These are phyloP conservation scores for Lepraria neglecta DNA, from an alignment of 495 filamentous ascomycete genomes.

Conservation along the genomic window DNA sequence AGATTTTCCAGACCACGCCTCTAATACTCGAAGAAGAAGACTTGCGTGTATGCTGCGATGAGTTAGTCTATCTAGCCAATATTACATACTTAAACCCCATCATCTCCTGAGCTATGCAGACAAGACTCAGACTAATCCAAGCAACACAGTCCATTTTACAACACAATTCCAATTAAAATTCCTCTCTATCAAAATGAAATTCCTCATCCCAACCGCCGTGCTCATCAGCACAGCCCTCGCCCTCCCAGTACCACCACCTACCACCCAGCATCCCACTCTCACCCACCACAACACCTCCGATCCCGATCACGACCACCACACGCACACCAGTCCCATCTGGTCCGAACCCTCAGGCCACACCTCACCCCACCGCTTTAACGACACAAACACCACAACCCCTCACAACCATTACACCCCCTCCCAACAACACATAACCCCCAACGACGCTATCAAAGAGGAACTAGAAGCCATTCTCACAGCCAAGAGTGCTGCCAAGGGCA, in stretches of 20 bases:
- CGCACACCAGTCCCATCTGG: too few relatives aligned
- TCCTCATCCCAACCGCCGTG: not conserved
- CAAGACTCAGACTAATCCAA: not conserved
- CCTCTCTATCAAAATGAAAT: not conserved
- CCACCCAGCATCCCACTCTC: too few relatives aligned
- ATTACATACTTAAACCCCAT: too few relatives aligned
- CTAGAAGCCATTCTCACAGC: too few relatives aligned
- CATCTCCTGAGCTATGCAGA: too few relatives aligned
- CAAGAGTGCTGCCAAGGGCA: too few relatives aligned
- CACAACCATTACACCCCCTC: too few relatives aligned
- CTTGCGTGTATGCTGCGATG: not conserved
- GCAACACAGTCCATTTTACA: not conserved
- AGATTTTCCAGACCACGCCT: not conserved
- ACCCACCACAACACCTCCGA: not conserved
- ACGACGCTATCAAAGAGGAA: too few relatives aligned
- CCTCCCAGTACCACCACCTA: not conserved
- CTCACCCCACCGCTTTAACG: too few relatives aligned
- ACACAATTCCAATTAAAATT: not conserved
- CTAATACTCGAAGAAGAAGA: not conserved
- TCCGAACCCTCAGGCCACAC: too few relatives aligned
- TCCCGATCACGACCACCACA: not conserved
- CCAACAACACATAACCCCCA: too few relatives aligned
- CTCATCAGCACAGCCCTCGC: slow-evolving; percentile 3
- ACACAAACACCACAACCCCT: too few relatives aligned
- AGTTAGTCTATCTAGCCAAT: not conserved